Evolutionary conservation across 176 grass and related monocot species (phyloP).

Genomic region (Ampelocalamus luodianensis): DNA sequence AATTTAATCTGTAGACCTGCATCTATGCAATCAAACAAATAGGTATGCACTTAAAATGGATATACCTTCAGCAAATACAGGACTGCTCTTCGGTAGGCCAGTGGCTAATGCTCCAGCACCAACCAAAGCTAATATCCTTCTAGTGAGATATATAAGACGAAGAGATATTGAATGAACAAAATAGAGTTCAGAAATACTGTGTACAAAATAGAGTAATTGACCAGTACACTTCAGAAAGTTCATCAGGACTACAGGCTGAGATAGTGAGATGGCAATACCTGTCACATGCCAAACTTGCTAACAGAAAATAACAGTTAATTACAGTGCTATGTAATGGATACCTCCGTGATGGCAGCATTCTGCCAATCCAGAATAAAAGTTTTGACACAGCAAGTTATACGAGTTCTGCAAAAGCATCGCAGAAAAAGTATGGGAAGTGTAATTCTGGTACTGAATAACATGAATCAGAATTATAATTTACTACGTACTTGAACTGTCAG

Average conservation of each 20-base stretch:
- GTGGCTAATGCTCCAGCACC: too few species aligned
- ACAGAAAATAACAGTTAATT: not conserved
- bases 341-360: slow-evolving; percentile 95
- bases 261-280: not conserved
- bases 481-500: slow-evolving; percentile 71
- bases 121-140: too few species aligned
- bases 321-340: not conserved
- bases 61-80: too few species aligned
- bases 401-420: slow-evolving; percentile 64
- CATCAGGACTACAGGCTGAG: not conserved
- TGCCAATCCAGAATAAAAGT: slow-evolving; percentile 82
- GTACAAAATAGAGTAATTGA: not conserved
- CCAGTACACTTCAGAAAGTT: not conserved
- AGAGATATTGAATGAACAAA: too few species aligned
- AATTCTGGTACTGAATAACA: not conserved
- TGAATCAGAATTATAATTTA: not conserved
- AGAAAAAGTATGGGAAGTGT: not conserved
- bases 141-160: too few species aligned
- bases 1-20: too few species aligned
- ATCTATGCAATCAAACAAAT: too few species aligned
- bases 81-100: too few species aligned
- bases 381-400: slow-evolving; percentile 83
- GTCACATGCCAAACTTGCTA: not conserved
- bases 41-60: too few species aligned
- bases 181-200: not conserved